phyloP scores from a whole-genome alignment of 164 flowering plant species.

The Tinospora cordifolia region DNA sequence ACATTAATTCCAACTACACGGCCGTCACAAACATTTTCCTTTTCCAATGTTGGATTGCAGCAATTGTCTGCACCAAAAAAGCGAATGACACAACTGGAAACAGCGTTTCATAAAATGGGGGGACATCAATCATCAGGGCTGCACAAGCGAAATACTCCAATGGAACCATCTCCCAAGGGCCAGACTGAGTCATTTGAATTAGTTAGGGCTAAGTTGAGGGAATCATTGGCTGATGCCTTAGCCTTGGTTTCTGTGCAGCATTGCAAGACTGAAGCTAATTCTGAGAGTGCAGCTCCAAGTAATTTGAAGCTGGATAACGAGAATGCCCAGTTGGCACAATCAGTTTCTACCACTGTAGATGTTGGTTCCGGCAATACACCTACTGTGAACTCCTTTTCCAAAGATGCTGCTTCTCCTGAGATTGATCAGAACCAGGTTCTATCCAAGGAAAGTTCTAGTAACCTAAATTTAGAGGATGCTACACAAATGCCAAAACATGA shows the following conservation, averaged over 20 bases:
- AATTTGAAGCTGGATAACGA: slow-evolving; percentile 12
- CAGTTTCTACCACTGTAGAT: slow-evolving; percentile 12
- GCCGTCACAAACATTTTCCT: slow-evolving; percentile 26
- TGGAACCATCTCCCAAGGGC: slow-evolving; percentile 34
- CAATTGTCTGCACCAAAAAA: slow-evolving; percentile 26
- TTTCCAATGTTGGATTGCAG: slow-evolving; percentile 35
- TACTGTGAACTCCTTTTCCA: slow-evolving; percentile 14
- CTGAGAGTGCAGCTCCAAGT: slow-evolving; percentile 25
- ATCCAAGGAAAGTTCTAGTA: slow-evolving; percentile 12
- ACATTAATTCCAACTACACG: slow-evolving; percentile 31
- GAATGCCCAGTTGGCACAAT: slow-evolving; percentile 21
- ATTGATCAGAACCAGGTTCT: slow-evolving; percentile 15
- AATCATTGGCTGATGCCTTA: slow-evolving; percentile 72
- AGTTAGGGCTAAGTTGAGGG: slow-evolving; percentile 82
- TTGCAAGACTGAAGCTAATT: slow-evolving; percentile 24
- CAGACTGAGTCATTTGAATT: slow-evolving; percentile 47
- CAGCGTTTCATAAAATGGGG: slow-evolving; percentile 16
- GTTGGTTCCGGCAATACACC: slow-evolving; percentile 12
- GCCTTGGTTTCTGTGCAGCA: slow-evolving; percentile 48
- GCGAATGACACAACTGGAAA: slow-evolving; percentile 22
- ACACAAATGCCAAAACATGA: slow-evolving; percentile 17
- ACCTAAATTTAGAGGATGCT: slow-evolving; percentile 18
- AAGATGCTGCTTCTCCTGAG: slow-evolving; percentile 14
- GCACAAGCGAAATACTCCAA: slow-evolving; percentile 29
- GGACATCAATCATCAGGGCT: slow-evolving; percentile 20